Evolutionary conservation across 2,329 filamentous ascomycete species (phyloP), one percentile per base, ranked within the genome.

Genomic region (Alternaria arborescens): DNA sequence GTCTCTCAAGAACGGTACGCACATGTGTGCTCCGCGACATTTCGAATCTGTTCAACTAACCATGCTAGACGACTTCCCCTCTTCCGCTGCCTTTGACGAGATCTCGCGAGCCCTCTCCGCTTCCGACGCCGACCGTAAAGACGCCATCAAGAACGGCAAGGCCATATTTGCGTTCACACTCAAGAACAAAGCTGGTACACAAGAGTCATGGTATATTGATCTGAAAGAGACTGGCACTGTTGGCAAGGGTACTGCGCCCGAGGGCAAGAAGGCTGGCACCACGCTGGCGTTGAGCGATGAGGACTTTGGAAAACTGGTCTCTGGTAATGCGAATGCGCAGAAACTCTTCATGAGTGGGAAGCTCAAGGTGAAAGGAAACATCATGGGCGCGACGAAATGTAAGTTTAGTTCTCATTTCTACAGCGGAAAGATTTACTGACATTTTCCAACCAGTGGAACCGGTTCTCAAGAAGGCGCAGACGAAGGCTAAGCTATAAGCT

Each of bases 341-440:
- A 89, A 90, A 71, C 84, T 99, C 67, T 97, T 98, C 83, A 98
- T 99, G 94, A 88, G 88, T n/a, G 95, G 95, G 74, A 97, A 97
- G 86, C 86, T 99, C 77, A 99, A 98, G 91, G 88, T 98, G 78
- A 96, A 93, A 88, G 95, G 95, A 66, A 93, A 98, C 79, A 89
- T 98, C 63, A 98, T 98, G 94, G 97, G 97, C 88, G 91, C 95
- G 38, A 97, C 94, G 62, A 97, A 96, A 89, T 88, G 40, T 22
- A 41, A 41, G 18, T 41, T 14, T 22, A 14, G 18, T 41, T 18
- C 3, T 5, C 2, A 22, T 22, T 22, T 14, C 4, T 22, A 14
- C 18, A 20, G 2, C 4, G 7, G 10, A 14, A 12, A 12, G 14
- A 14, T 11, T 41, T 22, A 14, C 40, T 41, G 11, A 41, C 18